Percentiles rank a stretch among this genome's conserved stretches.
phyloP scores from a whole-genome alignment of 768 basidiomycete species.

The Phlebiopsis flavidoalba region DNA sequence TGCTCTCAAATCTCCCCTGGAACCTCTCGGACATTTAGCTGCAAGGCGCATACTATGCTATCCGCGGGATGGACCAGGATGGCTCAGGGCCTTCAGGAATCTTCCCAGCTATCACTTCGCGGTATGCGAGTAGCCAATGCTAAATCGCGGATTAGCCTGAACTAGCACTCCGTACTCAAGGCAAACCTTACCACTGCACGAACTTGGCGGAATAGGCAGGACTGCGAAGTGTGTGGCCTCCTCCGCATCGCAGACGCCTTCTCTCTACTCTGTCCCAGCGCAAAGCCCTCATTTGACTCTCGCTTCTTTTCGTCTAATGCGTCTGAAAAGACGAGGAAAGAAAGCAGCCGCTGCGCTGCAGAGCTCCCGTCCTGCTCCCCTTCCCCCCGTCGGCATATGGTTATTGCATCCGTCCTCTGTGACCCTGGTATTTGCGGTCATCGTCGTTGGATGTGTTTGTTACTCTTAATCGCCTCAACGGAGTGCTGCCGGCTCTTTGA shows the following conservation, averaged over 20 bases:
- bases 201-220: neutral
- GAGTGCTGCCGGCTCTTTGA: slow-evolving; percentile 96
- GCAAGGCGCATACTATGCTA: neutral
- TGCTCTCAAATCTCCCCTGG: neutral
- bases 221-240: neutral
- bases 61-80: neutral
- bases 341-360: slow-evolving; percentile 8
- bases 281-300: slow-evolving; percentile 22
- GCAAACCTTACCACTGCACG: neutral
- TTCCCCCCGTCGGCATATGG: slow-evolving; percentile 76
- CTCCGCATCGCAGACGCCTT: neutral
- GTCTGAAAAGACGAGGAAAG: too few species aligned
- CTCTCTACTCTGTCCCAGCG: neutral
- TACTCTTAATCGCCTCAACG: slow-evolving; percentile 91
- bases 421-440: slow-evolving; percentile 85
- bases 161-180: neutral
- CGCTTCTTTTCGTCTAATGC: slow-evolving; percentile 37
- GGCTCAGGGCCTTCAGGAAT: neutral
- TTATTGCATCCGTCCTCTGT: slow-evolving; percentile 65
- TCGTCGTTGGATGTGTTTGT: slow-evolving; percentile 96
- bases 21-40: neutral
- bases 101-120: neutral
- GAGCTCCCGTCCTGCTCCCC: slow-evolving; percentile 53
- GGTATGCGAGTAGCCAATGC: neutral
- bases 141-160: neutral